These are phyloP conservation scores for Fragaria ananassa DNA, from an alignment of 306 rosid genomes.

Conservation along the genomic window DNA sequence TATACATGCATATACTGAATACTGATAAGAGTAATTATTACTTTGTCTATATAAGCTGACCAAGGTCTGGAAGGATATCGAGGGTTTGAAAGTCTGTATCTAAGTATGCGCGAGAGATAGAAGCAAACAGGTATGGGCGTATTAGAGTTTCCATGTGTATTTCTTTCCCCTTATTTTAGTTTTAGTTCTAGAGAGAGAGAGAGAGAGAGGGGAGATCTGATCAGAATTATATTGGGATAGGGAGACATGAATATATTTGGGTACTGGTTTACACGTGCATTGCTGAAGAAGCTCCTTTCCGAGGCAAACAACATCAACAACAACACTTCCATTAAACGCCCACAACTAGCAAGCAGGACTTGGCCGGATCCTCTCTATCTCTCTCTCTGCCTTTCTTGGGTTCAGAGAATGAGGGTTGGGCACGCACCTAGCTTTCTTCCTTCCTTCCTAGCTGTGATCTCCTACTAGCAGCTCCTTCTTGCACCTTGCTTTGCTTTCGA, in stretches of 20 bases:
- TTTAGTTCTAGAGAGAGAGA: not conserved
- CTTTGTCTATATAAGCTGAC: not conserved
- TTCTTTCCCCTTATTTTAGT: not conserved
- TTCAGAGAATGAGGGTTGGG: constrained; percentile 26
- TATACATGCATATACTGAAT: not conserved
- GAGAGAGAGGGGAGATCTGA: constrained; percentile 4
- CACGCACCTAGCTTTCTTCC: not conserved
- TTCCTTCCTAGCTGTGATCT: constrained; percentile 3
- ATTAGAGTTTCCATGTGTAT: constrained; percentile 24
- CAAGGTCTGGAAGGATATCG: not conserved
- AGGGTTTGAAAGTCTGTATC: constrained; percentile 4
- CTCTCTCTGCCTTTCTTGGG: constrained; percentile 18
- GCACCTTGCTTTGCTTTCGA: constrained; percentile 6
- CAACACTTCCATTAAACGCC: constrained; percentile 43
- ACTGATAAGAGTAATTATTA: constrained; percentile 1
- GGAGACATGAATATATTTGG: constrained; percentile 41
- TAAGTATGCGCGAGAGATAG: constrained; percentile 14
- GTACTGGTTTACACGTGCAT: constrained; percentile 75
- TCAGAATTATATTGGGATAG: constrained; percentile 9
- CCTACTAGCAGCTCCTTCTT: not conserved
- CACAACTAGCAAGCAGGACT: constrained; percentile 31
- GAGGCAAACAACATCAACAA: constrained; percentile 52
- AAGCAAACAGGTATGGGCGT: constrained; percentile 32
- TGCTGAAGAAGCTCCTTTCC: constrained; percentile 74
- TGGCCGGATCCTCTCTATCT: constrained; percentile 12